Evolutionary conservation across 2,329 filamentous ascomycete genomes (phyloP), one percentile per base, ranked within the genome.

Genomic region (Erysiphe pulchra): DNA sequence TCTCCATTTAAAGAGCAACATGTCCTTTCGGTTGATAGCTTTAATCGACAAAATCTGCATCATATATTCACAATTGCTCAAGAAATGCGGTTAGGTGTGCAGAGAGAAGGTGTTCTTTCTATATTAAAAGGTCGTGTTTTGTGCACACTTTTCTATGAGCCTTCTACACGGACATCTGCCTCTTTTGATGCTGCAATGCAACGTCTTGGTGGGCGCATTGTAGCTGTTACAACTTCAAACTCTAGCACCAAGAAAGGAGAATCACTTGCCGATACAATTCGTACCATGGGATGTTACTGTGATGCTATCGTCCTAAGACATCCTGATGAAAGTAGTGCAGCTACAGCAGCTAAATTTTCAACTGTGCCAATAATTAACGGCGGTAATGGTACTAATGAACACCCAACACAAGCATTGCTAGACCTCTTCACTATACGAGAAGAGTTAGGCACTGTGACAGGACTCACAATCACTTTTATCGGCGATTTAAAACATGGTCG

Each of bases 161-260:
- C 90, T 1, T 95, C 87, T 0, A 98, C 90, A 2, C 75, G 90
- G 46, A 98, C 90, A 5, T 94, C 87, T 12, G 76, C 82, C 34
- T 98, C 90, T 3, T 98, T 98, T 56, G 90, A 98, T 59, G 82
- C 87, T 47, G 90, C 90, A 38, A 98, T 98, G 90, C 92, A 98
- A 68, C 80, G 92, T 45, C 77, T 98, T 5, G 90, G 90, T 53
- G 90, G 90, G 42, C 74, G 84, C 43, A 87, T 80, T 2, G 71
- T 98, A 46, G 70, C 77, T 45, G 77, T 95, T 57, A 69, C 84
- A 37, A 92, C 87, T 2, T 72, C 77, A 6, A 75, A 82, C 54
- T 94, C 87, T 2, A 92, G 83, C 13, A 86, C 86, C 4, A 73
- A 86, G 62, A 98, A 98, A 71, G 90, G 90, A 38, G 90, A 98